phyloP scores from a whole-genome alignment of 2,329 filamentous ascomycete species.

The Xylariaceae sp. region DNA sequence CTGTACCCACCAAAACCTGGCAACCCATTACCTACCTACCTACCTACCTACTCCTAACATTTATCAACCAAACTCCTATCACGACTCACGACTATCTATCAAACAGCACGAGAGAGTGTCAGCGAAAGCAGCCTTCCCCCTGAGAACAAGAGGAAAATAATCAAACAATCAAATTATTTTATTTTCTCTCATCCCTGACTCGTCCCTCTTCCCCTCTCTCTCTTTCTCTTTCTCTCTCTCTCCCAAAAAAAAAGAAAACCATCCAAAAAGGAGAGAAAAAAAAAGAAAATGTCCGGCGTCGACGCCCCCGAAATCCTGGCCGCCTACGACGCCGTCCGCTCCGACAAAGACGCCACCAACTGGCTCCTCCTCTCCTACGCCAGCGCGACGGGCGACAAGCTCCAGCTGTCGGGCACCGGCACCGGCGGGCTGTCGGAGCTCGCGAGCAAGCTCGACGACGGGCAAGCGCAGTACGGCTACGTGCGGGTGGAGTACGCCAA shows the following conservation, averaged over 20 bases:
- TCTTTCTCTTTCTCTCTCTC: background rate
- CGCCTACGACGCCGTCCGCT: constrained; percentile 62
- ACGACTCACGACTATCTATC: too few species aligned
- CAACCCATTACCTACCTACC: too few species aligned
- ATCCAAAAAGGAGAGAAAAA: background rate
- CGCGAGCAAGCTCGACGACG: constrained; percentile 48
- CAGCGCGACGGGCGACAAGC: constrained; percentile 48
- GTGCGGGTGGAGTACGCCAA: constrained; percentile 63
- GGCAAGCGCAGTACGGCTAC: constrained; percentile 61
- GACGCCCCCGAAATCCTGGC: constrained; percentile 54
- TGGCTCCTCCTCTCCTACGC: constrained; percentile 63
- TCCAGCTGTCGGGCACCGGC: constrained; percentile 53
- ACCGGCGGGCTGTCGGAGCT: constrained; percentile 56
- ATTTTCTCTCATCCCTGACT: background rate
- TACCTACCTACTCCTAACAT: too few species aligned
- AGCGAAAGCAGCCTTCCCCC: background rate
- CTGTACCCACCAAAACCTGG: too few species aligned
- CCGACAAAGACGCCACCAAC: constrained; percentile 59
- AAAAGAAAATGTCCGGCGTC: constrained; percentile 47
- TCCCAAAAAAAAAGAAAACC: background rate
- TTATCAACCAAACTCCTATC: too few species aligned
- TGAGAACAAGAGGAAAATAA: background rate
- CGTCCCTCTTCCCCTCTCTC: background rate
- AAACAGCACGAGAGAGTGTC: background rate
- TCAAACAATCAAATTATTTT: background rate